phyloP scores from a whole-genome alignment of 2,329 filamentous ascomycete genomes.

The Exophiala phaeomuriformis region DNA sequence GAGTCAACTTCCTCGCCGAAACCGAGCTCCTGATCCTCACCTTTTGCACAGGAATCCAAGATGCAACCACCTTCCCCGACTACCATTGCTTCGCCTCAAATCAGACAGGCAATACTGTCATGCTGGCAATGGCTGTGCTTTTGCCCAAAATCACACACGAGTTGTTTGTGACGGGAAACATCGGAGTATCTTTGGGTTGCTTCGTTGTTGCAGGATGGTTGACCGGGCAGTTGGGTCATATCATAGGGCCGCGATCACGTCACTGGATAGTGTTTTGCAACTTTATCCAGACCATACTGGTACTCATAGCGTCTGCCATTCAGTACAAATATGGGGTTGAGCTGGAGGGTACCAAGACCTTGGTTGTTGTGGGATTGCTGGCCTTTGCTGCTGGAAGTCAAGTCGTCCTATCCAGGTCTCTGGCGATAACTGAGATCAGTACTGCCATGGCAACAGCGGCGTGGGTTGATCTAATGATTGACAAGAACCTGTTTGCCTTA shows the following conservation, averaged over 20 bases:
- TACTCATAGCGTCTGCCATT: conserved; percentile 45
- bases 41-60: conserved; percentile 40
- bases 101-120: conserved; percentile 59
- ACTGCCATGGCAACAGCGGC: conserved; percentile 60
- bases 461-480: conserved; percentile 54
- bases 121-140: conserved; percentile 46
- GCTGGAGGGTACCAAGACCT: conserved; percentile 34
- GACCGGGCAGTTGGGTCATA: conserved; percentile 51
- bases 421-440: conserved; percentile 54
- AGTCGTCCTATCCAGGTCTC: conserved; percentile 50
- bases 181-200: conserved; percentile 48
- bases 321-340: conserved; percentile 32
- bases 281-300: conserved; percentile 48
- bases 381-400: conserved; percentile 53
- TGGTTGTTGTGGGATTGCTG: conserved; percentile 46
- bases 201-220: conserved; percentile 51
- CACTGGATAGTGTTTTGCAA: conserved; percentile 51
- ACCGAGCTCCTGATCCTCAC: conserved; percentile 35
- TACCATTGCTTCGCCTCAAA: conserved; percentile 59
- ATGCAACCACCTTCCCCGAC: conserved; percentile 54
- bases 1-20: conserved; percentile 26
- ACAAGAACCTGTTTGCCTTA: conserved; percentile 43
- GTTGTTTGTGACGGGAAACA: conserved; percentile 48
- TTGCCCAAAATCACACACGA: conserved; percentile 43
- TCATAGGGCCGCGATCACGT: conserved; percentile 45